Evolutionary conservation across 2,329 filamentous ascomycete species (phyloP).

Genomic region (Talaromyces atroroseus): DNA sequence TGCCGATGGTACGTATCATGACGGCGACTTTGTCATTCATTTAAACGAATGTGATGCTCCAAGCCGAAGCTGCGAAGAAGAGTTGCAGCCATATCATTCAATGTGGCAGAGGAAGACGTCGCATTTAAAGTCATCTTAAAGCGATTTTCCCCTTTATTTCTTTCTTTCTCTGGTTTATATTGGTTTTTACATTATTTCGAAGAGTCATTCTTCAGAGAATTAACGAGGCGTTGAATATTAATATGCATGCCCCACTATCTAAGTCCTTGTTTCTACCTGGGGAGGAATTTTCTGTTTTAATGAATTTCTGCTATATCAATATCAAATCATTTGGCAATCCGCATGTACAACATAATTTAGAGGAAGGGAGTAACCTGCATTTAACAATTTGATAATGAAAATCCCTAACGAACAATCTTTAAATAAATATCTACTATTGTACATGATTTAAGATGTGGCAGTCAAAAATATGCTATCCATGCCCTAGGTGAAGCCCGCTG

Average conservation of each 20-base stretch:
- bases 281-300: not conserved
- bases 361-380: not conserved
- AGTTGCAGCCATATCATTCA: conserved; percentile 55
- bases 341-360: not conserved
- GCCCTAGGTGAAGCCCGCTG: not conserved
- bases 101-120: conserved; percentile 31
- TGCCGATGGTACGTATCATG: conserved; percentile 61
- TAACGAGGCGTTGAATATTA: not conserved
- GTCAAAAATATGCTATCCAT: conserved; percentile 11
- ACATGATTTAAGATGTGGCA: conserved; percentile 1
- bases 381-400: not conserved
- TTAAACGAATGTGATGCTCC: conserved; percentile 65
- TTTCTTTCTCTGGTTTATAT: not conserved
- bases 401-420: not conserved
- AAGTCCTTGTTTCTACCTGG: not conserved
- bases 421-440: not conserved
- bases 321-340: not conserved
- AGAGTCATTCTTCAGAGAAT: not conserved
- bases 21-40: conserved; percentile 78
- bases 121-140: conserved; percentile 1
- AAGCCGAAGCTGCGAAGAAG: conserved; percentile 62
- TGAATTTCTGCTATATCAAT: not conserved
- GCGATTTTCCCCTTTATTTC: no score
- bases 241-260: not conserved
- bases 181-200: not conserved